phyloP scores from a whole-genome alignment of 352 stramenopile species.

The Plasmopara muralis region DNA sequence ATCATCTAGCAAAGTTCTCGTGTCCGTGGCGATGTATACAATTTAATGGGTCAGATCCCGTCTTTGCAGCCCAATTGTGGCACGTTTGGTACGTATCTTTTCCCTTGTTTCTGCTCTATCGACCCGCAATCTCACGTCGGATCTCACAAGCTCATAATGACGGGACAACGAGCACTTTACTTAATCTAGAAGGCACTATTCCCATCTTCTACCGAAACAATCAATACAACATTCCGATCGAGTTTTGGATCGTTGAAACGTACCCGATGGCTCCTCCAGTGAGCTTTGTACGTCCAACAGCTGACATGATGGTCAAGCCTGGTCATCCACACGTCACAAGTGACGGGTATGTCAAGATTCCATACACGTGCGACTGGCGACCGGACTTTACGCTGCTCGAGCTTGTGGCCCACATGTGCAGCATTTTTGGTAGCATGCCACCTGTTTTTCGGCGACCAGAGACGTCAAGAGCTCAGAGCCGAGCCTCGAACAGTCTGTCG shows the following conservation, averaged over 20 bases:
- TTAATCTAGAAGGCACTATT: constrained; percentile 86
- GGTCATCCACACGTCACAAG: constrained; percentile 82
- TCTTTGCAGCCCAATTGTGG: constrained; percentile 80
- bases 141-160: constrained; percentile 68
- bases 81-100: constrained; percentile 52
- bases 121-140: not conserved
- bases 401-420: constrained; percentile 83
- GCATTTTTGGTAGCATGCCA: constrained; percentile 85
- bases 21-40: constrained; percentile 80
- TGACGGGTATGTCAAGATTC: constrained; percentile 81
- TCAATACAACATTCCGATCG: constrained; percentile 89
- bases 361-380: constrained; percentile 79
- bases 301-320: constrained; percentile 84
- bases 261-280: constrained; percentile 78
- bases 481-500: constrained; percentile 24
- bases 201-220: constrained; percentile 86
- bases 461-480: constrained; percentile 28
- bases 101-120: not conserved
- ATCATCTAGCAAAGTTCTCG: constrained; percentile 65
- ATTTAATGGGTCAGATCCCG: constrained; percentile 78
- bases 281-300: constrained; percentile 81
- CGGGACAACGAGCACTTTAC: constrained; percentile 74
- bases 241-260: constrained; percentile 83
- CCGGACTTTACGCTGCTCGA: constrained; percentile 81
- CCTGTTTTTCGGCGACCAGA: constrained; percentile 73